Conservation (phyloP, 1,139 yeast genomes). For the Meyerozyma guilliermondii region DNA sequence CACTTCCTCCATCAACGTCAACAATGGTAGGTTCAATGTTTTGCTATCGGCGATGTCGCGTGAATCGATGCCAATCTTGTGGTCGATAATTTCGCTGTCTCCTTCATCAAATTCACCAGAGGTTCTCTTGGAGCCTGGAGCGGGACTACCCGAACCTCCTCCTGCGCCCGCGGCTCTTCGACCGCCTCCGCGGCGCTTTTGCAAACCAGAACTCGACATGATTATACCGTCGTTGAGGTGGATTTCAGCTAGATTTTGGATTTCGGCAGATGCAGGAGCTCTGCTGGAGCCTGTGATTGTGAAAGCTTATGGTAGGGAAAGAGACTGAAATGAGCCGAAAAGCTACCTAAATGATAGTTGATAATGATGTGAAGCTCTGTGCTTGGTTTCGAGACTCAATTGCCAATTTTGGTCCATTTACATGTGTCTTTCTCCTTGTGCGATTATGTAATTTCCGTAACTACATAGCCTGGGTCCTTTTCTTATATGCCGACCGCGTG, state of each 20-base stretch:
- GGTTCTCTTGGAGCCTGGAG: slow-evolving; percentile 8
- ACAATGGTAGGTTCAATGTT: slow-evolving; percentile 54
- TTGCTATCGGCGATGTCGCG: slow-evolving; percentile 50
- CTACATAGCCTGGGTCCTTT: too few species aligned
- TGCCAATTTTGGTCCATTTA: too few species aligned
- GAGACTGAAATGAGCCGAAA: too few species aligned
- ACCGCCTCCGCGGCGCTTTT: slow-evolving; percentile 44
- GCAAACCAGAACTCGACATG: slow-evolving; percentile 36
- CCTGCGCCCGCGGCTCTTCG: slow-evolving; percentile 13
- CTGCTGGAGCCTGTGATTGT: neutral
- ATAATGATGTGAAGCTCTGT: too few species aligned
- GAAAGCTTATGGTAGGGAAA: too few species aligned
- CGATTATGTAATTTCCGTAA: too few species aligned
- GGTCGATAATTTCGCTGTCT: slow-evolving; percentile 22
- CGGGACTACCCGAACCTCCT: slow-evolving; percentile 9
- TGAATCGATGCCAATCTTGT: slow-evolving; percentile 81
- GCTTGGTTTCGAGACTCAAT: too few species aligned
- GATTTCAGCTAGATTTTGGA: slow-evolving; percentile 6
- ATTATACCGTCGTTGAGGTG: neutral
- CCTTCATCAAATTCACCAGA: slow-evolving; percentile 20
- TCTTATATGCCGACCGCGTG: too few species aligned
- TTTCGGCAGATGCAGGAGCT: neutral
- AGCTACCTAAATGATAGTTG: too few species aligned
- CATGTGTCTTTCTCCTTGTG: too few species aligned
- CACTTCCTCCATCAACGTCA: slow-evolving; percentile 96